These are phyloP conservation scores for Candida quercuum DNA, from an alignment of 805 yeast genomes.

Conservation along the genomic window DNA sequence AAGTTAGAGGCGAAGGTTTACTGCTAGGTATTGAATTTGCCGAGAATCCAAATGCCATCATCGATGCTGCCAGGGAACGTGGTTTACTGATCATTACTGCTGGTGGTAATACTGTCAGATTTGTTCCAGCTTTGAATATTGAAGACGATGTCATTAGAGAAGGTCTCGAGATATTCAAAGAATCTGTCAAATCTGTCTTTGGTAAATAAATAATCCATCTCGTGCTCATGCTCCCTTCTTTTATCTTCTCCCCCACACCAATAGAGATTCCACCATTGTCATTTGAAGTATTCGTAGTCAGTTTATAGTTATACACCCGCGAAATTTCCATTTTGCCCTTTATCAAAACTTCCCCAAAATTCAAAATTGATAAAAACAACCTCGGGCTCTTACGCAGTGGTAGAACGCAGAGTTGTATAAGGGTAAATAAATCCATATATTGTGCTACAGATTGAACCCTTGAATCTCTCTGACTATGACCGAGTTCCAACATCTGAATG, in stretches of 20 bases:
- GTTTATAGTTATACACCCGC: not conserved
- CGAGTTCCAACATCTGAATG: conserved; percentile 9
- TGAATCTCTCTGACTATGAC: too few species aligned
- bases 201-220: conserved; percentile 1
- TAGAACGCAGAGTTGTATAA: too few species aligned
- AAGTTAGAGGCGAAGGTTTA: conserved; percentile 84
- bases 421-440: too few species aligned
- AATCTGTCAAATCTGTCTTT: conserved; percentile 37
- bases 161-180: conserved; percentile 68
- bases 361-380: too few species aligned
- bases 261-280: too few species aligned
- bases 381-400: too few species aligned
- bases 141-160: conserved; percentile 59
- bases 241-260: too few species aligned
- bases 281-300: too few species aligned
- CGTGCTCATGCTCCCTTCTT: too few species aligned
- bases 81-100: conserved; percentile 88
- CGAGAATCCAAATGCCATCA: conserved; percentile 56
- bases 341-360: conserved; percentile 1
- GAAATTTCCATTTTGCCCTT: too few species aligned
- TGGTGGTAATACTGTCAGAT: conserved; percentile 84
- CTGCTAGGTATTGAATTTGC: conserved; percentile 77
- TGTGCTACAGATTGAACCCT: too few species aligned
- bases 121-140: conserved; percentile 90
- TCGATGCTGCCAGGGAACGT: conserved; percentile 63